Evolutionary conservation across 352 stramenopile genomes (phyloP), one percentile per base, ranked within the genome.

Genomic region (Phytophthora multivora): DNA sequence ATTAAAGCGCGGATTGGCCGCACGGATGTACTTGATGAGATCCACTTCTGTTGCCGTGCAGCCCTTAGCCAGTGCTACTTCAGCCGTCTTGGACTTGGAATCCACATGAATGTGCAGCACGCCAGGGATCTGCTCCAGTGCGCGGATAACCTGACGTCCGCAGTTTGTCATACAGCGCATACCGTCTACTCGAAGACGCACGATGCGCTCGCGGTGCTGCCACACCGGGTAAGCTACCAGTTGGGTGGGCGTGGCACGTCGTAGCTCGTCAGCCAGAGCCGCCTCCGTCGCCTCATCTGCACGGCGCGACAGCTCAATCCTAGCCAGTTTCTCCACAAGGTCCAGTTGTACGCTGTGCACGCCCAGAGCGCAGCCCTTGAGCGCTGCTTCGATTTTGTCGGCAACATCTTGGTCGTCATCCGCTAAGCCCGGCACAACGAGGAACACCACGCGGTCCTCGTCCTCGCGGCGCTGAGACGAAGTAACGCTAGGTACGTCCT

Each of bases 91-190:
- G 31, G 78, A 88, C 64, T 85, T 86, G 18, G 82, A 93, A 54
- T 93, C 84, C 13, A 96, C 84, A 58, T 92, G 78, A 55, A 94
- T 93, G 45, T 92, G 80, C 28, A 91, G 67, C 47, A 96, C 88
- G 25, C 88, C 86, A 1, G 86, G 86, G 45, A 96, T 82, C 53
- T 83, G 70, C 68, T 95, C 84, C 21, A 96, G 63, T 36, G 88
- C 88, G 31, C 75, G 76, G 59, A 94, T 89, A 31, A 96, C 86
- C 40, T 90, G 86, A 10, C 57, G 68, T 7, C 86, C 88, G 51
- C 88, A 96, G 65, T 93, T 95, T 21, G 77, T 93, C 82, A 94
- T 93, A 64, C 88, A 96, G 46, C 86, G 83, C 86, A 96, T 95
- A 16, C 88, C 88, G 12, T 93, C 76, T 42, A 96, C 80, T 25